Conservation (phyloP, 2,329 filamentous ascomycete genomes). For the Talaromyces sp. region DNA sequence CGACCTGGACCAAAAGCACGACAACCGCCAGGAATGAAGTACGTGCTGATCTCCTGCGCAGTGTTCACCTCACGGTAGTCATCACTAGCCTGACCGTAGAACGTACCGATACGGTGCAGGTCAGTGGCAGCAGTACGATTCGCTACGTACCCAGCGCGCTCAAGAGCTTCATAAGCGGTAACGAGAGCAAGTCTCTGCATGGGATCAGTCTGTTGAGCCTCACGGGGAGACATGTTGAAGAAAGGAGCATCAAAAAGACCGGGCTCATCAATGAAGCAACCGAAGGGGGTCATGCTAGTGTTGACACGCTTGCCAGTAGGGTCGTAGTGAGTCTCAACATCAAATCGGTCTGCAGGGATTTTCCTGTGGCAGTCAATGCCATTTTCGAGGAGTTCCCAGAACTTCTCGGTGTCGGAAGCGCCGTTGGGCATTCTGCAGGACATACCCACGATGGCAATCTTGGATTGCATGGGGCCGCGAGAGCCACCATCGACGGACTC, state of each 20-base stretch:
- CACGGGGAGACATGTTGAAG: constrained; percentile 83
- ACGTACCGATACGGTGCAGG: constrained; percentile 65
- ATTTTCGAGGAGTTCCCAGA: constrained; percentile 38
- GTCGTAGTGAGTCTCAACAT: constrained; percentile 65
- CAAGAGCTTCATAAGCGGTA: constrained; percentile 77
- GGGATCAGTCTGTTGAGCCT: constrained; percentile 73
- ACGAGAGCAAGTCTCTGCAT: constrained; percentile 75
- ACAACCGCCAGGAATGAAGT: constrained; percentile 65
- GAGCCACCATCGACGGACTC: constrained; percentile 22
- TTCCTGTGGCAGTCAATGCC: constrained; percentile 34
- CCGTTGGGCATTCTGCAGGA: constrained; percentile 71
- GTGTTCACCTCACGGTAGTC: constrained; percentile 76
- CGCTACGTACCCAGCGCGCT: constrained; percentile 75
- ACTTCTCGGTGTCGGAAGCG: constrained; percentile 43
- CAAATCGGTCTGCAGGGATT: constrained; percentile 66
- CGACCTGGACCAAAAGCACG: constrained; percentile 60
- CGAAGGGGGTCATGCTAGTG: constrained; percentile 69
- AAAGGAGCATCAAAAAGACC: constrained; percentile 78
- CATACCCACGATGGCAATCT: constrained; percentile 77
- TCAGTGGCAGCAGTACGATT: constrained; percentile 69
- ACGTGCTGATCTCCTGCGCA: constrained; percentile 67
- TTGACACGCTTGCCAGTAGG: constrained; percentile 67
- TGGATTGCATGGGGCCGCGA: background rate
- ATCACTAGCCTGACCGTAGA: constrained; percentile 72
- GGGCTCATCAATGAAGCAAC: constrained; percentile 70